Evolutionary conservation across 192 early-diverging fungal genomes (phyloP).

Genomic region (Entomortierella chlamydospora): DNA sequence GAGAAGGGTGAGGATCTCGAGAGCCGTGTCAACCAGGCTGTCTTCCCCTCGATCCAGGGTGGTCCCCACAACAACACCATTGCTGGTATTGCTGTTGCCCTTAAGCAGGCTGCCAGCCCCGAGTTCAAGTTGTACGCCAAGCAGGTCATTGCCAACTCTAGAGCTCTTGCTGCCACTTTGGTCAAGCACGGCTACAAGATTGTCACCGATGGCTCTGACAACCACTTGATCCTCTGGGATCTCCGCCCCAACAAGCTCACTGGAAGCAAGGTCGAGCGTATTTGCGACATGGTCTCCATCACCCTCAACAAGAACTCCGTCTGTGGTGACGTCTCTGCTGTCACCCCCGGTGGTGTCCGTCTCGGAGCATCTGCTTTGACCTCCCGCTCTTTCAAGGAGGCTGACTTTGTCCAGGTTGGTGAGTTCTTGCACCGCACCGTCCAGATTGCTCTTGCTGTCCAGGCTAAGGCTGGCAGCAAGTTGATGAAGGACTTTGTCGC

Average conservation of each 20-base stretch:
- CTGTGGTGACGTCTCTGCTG: constrained; percentile 94
- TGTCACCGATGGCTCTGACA: constrained; percentile 95
- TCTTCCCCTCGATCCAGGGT: constrained; percentile 99
- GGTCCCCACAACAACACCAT: constrained; percentile 99
- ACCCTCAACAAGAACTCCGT: constrained; percentile 99
- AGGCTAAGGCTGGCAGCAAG: constrained; percentile 88
- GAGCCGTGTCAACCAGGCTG: constrained; percentile 96
- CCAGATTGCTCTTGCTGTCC: constrained; percentile 88
- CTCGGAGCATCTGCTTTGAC: constrained; percentile 96
- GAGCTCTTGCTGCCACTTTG: constrained; percentile 84
- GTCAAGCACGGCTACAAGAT: constrained; percentile 90
- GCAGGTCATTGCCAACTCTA: constrained; percentile 96
- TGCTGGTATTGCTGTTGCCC: constrained; percentile 95
- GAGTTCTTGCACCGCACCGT: constrained; percentile 96
- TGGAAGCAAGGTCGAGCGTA: constrained; percentile 98
- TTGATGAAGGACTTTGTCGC: constrained; percentile 98
- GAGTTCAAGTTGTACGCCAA: constrained; percentile 95
- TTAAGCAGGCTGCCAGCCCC: constrained; percentile 96
- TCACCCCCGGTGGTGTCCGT: constrained; percentile 98
- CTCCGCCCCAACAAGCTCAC: constrained; percentile 91
- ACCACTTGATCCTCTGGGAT: constrained; percentile 99
- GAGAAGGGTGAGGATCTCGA: constrained; percentile 92
- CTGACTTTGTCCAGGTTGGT: constrained; percentile 96
- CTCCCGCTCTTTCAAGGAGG: constrained; percentile 95
- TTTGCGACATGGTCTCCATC: constrained; percentile 97